Percentiles rank a stretch among this genome's conserved stretches.
Conservation (phyloP, 306 rosid genomes). For the Elaeagnus macrophylla region DNA sequence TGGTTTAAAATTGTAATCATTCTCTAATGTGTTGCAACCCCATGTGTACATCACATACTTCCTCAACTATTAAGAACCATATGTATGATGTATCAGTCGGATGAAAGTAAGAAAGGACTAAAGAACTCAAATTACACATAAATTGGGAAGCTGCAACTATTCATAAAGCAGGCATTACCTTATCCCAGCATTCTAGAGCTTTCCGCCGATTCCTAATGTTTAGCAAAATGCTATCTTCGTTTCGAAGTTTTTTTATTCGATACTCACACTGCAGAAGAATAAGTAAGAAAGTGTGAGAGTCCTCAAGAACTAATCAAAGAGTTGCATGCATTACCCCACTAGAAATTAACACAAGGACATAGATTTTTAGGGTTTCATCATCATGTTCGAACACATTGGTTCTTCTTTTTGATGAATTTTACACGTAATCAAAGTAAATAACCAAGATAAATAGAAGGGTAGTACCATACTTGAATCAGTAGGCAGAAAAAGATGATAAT, state of each 20-base stretch:
- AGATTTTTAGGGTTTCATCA: too few relatives aligned
- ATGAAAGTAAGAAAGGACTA: background rate
- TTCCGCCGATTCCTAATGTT: conserved; percentile 62
- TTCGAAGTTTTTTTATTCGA: conserved; percentile 72
- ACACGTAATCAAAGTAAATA: background rate
- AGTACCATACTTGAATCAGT: conserved; percentile 58
- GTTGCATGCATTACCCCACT: background rate
- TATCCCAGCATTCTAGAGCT: conserved; percentile 81
- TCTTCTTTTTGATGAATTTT: background rate
- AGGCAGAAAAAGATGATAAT: conserved; percentile 79
- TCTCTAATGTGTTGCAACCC: conserved; percentile 43
- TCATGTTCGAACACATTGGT: background rate
- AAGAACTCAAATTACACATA: conserved; percentile 7
- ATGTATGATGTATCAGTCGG: conserved; percentile 21
- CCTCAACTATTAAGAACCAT: conserved; percentile 56
- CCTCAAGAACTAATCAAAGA: background rate
- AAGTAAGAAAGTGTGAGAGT: background rate
- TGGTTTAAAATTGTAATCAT: conserved; percentile 16
- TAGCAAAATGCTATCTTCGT: conserved; percentile 63
- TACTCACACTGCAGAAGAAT: conserved; percentile 55
- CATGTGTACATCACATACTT: conserved; percentile 86
- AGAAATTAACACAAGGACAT: too few relatives aligned
- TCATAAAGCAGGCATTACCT: conserved; percentile 43
- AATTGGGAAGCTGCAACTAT: conserved; percentile 7
- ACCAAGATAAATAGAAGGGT: conserved; percentile 1